phyloP scores from a whole-genome alignment of 805 yeast species.

The Metschnikowia santaceciliae region DNA sequence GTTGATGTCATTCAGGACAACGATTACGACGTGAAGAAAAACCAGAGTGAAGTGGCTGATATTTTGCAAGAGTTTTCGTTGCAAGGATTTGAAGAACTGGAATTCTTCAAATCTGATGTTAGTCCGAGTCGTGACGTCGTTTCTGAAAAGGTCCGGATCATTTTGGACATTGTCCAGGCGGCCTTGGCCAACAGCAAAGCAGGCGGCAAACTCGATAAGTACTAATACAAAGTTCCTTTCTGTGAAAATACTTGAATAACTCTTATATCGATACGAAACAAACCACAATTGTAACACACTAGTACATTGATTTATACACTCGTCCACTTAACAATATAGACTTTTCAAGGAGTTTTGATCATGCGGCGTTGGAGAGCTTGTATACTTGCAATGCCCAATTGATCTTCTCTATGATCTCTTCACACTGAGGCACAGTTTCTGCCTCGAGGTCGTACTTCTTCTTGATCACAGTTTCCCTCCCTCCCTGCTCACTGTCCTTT shows the following conservation, averaged over 20 bases:
- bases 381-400: slow-evolving; percentile 55
- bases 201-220: not conserved
- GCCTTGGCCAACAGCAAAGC: not conserved
- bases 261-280: no score
- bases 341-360: not conserved
- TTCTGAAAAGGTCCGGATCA: not conserved
- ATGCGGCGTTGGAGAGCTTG: slow-evolving; percentile 25
- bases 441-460: slow-evolving; percentile 90
- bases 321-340: no score
- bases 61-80: not conserved
- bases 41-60: not conserved
- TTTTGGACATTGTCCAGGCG: not conserved
- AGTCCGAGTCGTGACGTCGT: not conserved
- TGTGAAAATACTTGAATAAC: no score
- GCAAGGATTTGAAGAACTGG: not conserved
- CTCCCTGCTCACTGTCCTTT: slow-evolving; percentile 26
- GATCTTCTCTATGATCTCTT: slow-evolving; percentile 73
- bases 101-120: not conserved
- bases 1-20: slow-evolving; percentile 14
- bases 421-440: slow-evolving; percentile 51
- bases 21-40: slow-evolving; percentile 11
- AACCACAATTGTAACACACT: no score
- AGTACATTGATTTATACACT: no score
- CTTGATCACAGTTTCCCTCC: slow-evolving; percentile 57
- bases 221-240: not conserved